Conservation (phyloP, 257 asterid genomes). For the Jacaranda mimosifolia region DNA sequence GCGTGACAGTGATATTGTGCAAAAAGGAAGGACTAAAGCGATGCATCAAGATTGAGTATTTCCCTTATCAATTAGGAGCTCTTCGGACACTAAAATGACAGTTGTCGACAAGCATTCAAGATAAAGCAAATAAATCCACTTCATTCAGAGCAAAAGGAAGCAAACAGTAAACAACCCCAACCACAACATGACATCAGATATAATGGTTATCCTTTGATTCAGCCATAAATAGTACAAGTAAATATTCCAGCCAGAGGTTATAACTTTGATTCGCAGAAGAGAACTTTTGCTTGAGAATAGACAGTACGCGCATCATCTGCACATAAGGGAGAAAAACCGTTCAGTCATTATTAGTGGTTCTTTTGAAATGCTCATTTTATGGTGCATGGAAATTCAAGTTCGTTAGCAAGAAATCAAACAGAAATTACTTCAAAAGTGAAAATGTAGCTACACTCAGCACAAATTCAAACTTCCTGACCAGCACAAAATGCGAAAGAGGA, state of each 20-base stretch:
- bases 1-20: too few relatives aligned
- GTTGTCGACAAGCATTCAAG: too few relatives aligned
- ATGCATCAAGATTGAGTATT: too few relatives aligned
- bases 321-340: constrained; percentile 16
- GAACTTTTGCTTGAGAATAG: constrained; percentile 58
- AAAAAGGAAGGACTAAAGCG: too few relatives aligned
- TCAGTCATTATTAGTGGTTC: too few relatives aligned
- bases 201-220: not conserved
- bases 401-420: not conserved
- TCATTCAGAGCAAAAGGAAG: constrained; percentile 9
- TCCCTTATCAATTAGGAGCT: too few relatives aligned
- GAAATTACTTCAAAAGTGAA: not conserved
- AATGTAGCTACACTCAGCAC: not conserved
- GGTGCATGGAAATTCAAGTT: not conserved
- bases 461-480: not conserved
- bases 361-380: too few relatives aligned
- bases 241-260: constrained; percentile 31
- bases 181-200: not conserved
- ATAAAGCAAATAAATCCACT: too few relatives aligned
- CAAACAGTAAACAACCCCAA: not conserved
- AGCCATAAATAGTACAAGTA: constrained; percentile 2
- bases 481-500: constrained; percentile 4
- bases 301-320: constrained; percentile 80
- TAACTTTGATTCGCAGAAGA: constrained; percentile 68
- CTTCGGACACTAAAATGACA: too few relatives aligned